Conservation (phyloP, 176 grass and related monocot genomes). For the Aegilops umbellulata region DNA sequence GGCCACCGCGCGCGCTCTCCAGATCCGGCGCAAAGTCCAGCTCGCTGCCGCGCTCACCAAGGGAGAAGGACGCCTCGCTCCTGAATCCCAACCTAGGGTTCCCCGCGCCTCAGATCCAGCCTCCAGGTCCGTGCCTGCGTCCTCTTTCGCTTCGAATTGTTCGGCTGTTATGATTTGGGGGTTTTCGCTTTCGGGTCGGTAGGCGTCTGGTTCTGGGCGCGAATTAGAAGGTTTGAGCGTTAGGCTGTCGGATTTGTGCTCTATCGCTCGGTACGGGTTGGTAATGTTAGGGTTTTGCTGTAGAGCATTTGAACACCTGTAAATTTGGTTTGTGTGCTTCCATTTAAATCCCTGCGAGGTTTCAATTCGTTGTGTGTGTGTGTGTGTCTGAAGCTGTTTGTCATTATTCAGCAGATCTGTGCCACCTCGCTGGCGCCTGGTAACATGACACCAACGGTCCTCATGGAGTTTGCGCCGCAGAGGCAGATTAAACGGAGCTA, state of each 20-base stretch:
- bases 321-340: not conserved
- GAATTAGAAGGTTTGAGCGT: constrained; percentile 16
- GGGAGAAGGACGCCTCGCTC: not conserved
- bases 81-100: not conserved
- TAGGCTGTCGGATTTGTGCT: not conserved
- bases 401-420: constrained; percentile 22
- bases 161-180: not conserved
- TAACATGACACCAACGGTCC: constrained; percentile 59
- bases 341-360: not conserved
- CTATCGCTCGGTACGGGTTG: not conserved
- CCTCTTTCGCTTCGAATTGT: not conserved
- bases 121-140: constrained; percentile 21
- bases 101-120: constrained; percentile 37
- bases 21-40: not conserved
- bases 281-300: constrained; percentile 29
- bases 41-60: not conserved
- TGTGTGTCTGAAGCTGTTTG: not conserved
- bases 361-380: constrained; percentile 1
- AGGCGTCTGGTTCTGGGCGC: not conserved
- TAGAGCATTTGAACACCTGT: not conserved
- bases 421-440: constrained; percentile 42
- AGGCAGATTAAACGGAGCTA: constrained; percentile 48
- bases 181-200: not conserved
- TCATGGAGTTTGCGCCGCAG: constrained; percentile 53
- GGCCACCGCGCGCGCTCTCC: constrained; percentile 27